A percentile compares a stretch with the other conserved stretches of the same genome.
Evolutionary conservation across 352 stramenopile species (phyloP).

Genomic region (Globisporangium sylvaticum): DNA sequence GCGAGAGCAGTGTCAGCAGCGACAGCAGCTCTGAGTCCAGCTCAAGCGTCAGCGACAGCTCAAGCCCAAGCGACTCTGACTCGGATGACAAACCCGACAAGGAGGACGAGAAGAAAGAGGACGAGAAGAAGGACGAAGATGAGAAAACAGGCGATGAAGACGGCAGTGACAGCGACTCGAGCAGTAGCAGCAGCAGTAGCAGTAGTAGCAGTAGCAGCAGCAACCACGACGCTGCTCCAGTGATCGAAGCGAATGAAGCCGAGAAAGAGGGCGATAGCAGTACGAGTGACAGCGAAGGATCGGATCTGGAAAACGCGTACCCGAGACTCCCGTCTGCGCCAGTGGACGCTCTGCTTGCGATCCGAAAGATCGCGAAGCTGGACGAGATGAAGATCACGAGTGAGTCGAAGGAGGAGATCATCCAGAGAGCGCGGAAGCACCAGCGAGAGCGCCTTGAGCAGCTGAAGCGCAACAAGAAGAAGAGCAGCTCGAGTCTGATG

Average conservation of each 20-base stretch:
- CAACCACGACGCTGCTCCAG: neutral
- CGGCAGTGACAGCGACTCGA: conserved; percentile 30
- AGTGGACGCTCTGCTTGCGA: conserved; percentile 52
- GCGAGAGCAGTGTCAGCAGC: conserved; percentile 22
- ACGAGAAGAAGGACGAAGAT: conserved; percentile 11
- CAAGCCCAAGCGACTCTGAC: conserved; percentile 23
- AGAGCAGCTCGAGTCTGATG: conserved; percentile 22
- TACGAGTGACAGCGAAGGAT: conserved; percentile 53
- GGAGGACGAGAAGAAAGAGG: conserved; percentile 4
- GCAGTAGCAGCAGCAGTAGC: conserved; percentile 24
- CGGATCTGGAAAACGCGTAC: conserved; percentile 60
- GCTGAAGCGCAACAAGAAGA: conserved; percentile 27
- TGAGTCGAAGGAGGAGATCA: conserved; percentile 32
- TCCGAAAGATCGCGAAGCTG: conserved; percentile 44
- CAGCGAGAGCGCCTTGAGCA: conserved; percentile 36
- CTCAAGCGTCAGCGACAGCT: conserved; percentile 16
- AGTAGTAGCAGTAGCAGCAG: conserved; percentile 15
- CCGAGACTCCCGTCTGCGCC: conserved; percentile 47
- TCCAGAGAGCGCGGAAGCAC: conserved; percentile 30
- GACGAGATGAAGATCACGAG: conserved; percentile 53
- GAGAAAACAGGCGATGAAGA: conserved; percentile 18
- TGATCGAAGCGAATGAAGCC: conserved; percentile 10
- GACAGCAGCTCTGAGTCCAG: conserved; percentile 24
- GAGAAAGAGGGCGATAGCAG: conserved; percentile 26
- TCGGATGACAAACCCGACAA: neutral